Evolutionary conservation across 2,329 filamentous ascomycete genomes (phyloP).

Genomic region (Penicillium decumbens): DNA sequence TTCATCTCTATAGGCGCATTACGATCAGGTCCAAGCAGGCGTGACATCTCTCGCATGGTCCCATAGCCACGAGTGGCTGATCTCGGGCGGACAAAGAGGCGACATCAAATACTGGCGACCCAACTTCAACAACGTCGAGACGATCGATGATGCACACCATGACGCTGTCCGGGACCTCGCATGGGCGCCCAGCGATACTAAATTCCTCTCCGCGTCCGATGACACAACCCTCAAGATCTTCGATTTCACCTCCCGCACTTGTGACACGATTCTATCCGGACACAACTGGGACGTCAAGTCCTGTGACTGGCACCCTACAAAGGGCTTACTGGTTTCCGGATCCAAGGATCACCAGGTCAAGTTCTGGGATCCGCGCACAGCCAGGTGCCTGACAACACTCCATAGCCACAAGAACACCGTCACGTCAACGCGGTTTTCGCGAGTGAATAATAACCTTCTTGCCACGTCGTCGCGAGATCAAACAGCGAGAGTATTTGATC

Average conservation of each 20-base stretch:
- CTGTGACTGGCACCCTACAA: conserved; percentile 95
- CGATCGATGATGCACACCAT: conserved; percentile 75
- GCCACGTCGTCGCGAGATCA: conserved; percentile 92
- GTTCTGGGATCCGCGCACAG: conserved; percentile 93
- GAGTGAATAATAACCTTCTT: conserved; percentile 74
- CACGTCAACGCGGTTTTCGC: conserved; percentile 86
- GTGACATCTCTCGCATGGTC: conserved; percentile 61
- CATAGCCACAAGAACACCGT: conserved; percentile 98
- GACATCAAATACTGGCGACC: conserved; percentile 98
- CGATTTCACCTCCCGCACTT: conserved; percentile 81
- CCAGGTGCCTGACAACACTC: conserved; percentile 84
- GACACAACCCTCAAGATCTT: conserved; percentile 93
- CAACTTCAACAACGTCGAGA: conserved; percentile 98
- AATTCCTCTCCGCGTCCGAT: conserved; percentile 94
- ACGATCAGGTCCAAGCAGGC: conserved; percentile 49
- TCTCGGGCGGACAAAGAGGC: conserved; percentile 92
- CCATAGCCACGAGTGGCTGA: conserved; percentile 92
- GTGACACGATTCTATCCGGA: conserved; percentile 80
- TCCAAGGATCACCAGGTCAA: conserved; percentile 98
- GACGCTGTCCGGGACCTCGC: conserved; percentile 87
- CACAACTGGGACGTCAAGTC: conserved; percentile 97
- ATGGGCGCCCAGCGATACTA: conserved; percentile 88
- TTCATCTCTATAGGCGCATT: conserved; percentile 60
- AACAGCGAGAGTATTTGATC: conserved; percentile 86
- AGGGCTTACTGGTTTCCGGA: conserved; percentile 88